These are phyloP conservation scores for Kalanchoe fedtschenkoi DNA, from an alignment of 164 flowering plant species.

Conservation along the genomic window DNA sequence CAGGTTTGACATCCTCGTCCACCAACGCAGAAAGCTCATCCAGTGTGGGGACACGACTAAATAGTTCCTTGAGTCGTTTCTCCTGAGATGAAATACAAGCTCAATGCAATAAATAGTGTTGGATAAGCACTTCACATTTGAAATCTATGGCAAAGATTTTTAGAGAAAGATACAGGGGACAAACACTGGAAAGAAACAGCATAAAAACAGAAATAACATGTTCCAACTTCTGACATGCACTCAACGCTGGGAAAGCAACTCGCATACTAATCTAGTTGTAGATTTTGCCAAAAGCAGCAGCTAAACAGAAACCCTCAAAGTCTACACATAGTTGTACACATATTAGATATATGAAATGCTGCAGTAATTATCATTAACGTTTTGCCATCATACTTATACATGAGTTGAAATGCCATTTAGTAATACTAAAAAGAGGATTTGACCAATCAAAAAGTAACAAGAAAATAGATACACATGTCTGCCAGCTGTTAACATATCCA, in stretches of 20 bases:
- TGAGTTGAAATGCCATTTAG: neutral
- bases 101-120: neutral
- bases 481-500: neutral
- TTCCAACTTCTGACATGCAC: neutral
- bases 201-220: neutral
- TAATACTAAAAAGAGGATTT: neutral
- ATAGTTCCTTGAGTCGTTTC: conserved; percentile 63
- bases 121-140: neutral
- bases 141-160: neutral
- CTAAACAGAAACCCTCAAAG: neutral
- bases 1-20: conserved; percentile 55
- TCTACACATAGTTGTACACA: neutral
- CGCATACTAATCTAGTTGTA: neutral
- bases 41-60: conserved; percentile 56
- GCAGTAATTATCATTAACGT: neutral
- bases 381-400: neutral
- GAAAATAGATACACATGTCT: neutral
- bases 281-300: neutral
- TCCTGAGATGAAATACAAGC: conserved; percentile 39
- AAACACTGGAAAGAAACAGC: neutral
- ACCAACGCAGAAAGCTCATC: conserved; percentile 76
- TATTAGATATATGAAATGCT: neutral
- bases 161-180: neutral
- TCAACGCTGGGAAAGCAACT: neutral
- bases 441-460: neutral